A percentile compares a stretch with the other conserved stretches of the same genome.
These are phyloP conservation scores for Thalassiosira livingstoniorum DNA, from an alignment of 352 stramenopile genomes.

Conservation along the genomic window DNA sequence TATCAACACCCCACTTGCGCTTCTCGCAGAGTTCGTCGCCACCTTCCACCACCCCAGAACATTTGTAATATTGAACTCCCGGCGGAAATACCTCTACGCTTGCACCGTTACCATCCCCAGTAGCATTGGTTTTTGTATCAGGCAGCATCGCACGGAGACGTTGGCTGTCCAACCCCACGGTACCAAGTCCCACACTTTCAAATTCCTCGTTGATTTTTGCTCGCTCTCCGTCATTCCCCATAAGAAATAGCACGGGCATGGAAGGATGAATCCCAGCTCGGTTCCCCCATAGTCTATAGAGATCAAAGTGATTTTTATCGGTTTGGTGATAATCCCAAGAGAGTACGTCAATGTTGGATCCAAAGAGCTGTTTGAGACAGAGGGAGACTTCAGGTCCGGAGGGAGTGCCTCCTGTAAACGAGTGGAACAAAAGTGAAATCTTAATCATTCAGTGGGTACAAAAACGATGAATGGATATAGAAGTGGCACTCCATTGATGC, in stretches of 20 bases:
- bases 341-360: slow-evolving; percentile 67
- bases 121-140: neutral
- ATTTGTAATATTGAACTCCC: slow-evolving; percentile 28
- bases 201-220: slow-evolving; percentile 22
- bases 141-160: slow-evolving; percentile 8
- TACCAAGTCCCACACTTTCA: slow-evolving; percentile 12
- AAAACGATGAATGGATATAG: too few relatives aligned
- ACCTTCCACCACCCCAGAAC: slow-evolving; percentile 17
- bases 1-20: slow-evolving; percentile 24
- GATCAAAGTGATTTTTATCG: slow-evolving; percentile 9
- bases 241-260: slow-evolving; percentile 17
- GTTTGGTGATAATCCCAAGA: slow-evolving; percentile 51
- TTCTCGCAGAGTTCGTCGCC: neutral
- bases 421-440: neutral
- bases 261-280: slow-evolving; percentile 35
- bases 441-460: neutral
- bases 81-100: too few relatives aligned
- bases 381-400: slow-evolving; percentile 56
- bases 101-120: neutral
- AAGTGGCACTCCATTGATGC: too few relatives aligned
- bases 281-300: slow-evolving; percentile 36
- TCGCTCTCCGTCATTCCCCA: neutral
- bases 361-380: slow-evolving; percentile 70
- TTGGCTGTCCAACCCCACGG: slow-evolving; percentile 9
- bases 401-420: slow-evolving; percentile 5